Base-by-base conservation (phyloP, 208 protist species). In the Borovskyia barvae region DNA sequence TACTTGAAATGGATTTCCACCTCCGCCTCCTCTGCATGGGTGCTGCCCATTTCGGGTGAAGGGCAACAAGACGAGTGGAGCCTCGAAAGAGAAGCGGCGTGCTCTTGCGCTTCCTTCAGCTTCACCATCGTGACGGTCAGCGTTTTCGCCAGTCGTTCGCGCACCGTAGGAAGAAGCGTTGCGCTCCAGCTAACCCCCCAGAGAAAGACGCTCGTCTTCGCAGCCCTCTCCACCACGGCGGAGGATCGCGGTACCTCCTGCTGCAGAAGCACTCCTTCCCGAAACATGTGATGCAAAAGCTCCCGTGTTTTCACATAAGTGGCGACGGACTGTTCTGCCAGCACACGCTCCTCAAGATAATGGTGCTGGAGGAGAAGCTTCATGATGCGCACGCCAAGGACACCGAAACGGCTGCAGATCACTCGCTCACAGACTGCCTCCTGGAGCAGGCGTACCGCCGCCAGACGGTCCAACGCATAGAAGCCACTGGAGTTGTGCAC, bases 291-390 rank as follows among this genome's bases (percentile, higher is more conserved):
- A 60, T 87, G 80, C 43, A 94, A 59, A 39, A 80, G 69, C 41
- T 90, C 76, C n/a, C 84, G 81, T 6, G 76, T 82, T 14, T 75
- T 60, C 12, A 66, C 52, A 32, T 83, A 80, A 29, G 87, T 87
- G 2, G 76, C 68, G n/a, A 94, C 74, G 17, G 75, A 77, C 69
- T 90, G 78, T 76, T 94, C 84, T 11, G 87, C 81, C 8, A 94
- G 70, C 43, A 74, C 79, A 46, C 67, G 64, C 56, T 94, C 87
- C 75, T 94, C 87, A 25, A 90, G 70, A n/a, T 71, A 61, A 50
- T 80, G 78, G 64, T 90, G 67, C 59, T 78, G 66, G 8, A 86
- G 55, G 32, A 94, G 75, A 22, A 94, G 55, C 66, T 87, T 84
- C 63, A 85, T 74, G 4, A 94, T 36, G n/a, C 87, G 84, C 54